phyloP scores from a whole-genome alignment of 129 eudicot species.

The Helianthus annuus region HanXRQr2.0-SUNRISE NC_035439.2:48077269-48077768 shows the following conservation, averaged over 20 bases:
- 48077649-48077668: slow-evolving; percentile 70
- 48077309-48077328: slow-evolving; percentile 46
- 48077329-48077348: slow-evolving; percentile 49
- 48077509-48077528: slow-evolving; percentile 70
- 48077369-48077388: slow-evolving; percentile 71
- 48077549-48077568: slow-evolving; percentile 47
- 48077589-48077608: slow-evolving; percentile 67
- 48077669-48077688: slow-evolving; percentile 75
- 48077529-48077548: slow-evolving; percentile 76
- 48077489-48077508: slow-evolving; percentile 83
- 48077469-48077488: slow-evolving; percentile 59
- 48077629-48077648: slow-evolving; percentile 82
- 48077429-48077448: slow-evolving; percentile 53
- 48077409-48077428: slow-evolving; percentile 53
- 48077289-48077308: slow-evolving; percentile 80
- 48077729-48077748: slow-evolving; percentile 83
- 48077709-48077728: slow-evolving; percentile 69
- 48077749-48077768: slow-evolving; percentile 59
- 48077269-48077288: slow-evolving; percentile 74
- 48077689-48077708: slow-evolving; percentile 61
- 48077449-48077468: slow-evolving; percentile 61
- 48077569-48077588: slow-evolving; percentile 53
- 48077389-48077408: slow-evolving; percentile 71
- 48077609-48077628: slow-evolving; percentile 49
- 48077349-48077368: slow-evolving; percentile 59